A percentile compares a stretch with the other conserved stretches of the same genome.
These are phyloP conservation scores for Talaromyces sp. DNA, from an alignment of 2,329 filamentous ascomycete genomes.

Conservation along the genomic window DNA sequence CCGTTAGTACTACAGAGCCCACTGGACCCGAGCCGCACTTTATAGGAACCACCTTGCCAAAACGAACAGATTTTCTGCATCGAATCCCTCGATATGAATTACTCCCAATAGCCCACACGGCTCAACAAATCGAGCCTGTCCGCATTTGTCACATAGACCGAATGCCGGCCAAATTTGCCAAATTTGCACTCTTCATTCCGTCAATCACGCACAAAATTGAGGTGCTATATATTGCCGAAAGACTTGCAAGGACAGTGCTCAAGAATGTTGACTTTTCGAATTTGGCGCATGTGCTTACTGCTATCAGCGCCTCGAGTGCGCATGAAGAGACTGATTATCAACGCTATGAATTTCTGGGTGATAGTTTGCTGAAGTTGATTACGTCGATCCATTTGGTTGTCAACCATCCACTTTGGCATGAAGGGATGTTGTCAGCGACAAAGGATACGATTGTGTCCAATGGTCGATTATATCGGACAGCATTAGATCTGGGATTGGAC, in stretches of 20 bases:
- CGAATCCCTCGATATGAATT: constrained; percentile 21
- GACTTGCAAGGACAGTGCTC: constrained; percentile 57
- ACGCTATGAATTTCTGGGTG: constrained; percentile 80
- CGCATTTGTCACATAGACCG: constrained; percentile 34
- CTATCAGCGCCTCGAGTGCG: constrained; percentile 65
- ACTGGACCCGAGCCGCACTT: constrained; percentile 23
- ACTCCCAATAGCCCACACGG: constrained; percentile 22
- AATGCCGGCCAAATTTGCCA: constrained; percentile 45
- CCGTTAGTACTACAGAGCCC: background rate
- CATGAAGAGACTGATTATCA: constrained; percentile 68
- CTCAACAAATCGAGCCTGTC: constrained; percentile 21
- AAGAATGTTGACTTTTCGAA: constrained; percentile 52
- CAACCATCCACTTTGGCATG: constrained; percentile 63
- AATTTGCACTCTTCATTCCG: constrained; percentile 63
- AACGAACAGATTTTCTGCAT: constrained; percentile 34
- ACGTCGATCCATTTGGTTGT: constrained; percentile 63
- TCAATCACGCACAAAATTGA: constrained; percentile 69
- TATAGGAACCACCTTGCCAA: constrained; percentile 29
- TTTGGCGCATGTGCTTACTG: constrained; percentile 58
- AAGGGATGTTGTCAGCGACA: constrained; percentile 66
- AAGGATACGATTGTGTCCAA: constrained; percentile 75
- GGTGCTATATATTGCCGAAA: constrained; percentile 58
- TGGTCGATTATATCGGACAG: constrained; percentile 62
- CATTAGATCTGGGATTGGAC: constrained; percentile 62
- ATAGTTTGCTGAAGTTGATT: constrained; percentile 74